These are phyloP conservation scores for Fusarium sororula DNA, from an alignment of 2,329 filamentous ascomycete species.

Conservation along the genomic window DNA sequence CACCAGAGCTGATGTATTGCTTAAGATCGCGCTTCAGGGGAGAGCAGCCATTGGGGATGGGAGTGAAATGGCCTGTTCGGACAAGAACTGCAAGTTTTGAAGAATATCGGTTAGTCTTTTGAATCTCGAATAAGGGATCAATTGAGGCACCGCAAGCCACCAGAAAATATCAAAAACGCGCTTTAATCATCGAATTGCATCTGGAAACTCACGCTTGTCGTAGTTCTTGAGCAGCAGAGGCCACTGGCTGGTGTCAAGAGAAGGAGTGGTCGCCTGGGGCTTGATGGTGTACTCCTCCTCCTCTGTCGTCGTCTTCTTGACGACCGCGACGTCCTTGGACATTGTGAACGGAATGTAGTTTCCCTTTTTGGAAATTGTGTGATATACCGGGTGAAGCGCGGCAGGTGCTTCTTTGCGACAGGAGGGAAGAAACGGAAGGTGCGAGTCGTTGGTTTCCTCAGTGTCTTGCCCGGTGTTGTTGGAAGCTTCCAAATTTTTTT, in stretches of 20 bases:
- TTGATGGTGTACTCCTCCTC: slow-evolving; percentile 89
- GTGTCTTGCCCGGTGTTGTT: slow-evolving; percentile 45
- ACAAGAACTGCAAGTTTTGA: slow-evolving; percentile 73
- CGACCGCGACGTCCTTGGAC: slow-evolving; percentile 58
- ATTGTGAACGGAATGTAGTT: slow-evolving; percentile 43
- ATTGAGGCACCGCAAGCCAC: slow-evolving; percentile 1
- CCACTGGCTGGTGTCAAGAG: slow-evolving; percentile 88
- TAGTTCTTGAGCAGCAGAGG: slow-evolving; percentile 96
- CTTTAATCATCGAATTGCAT: not conserved
- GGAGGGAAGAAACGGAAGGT: slow-evolving; percentile 41
- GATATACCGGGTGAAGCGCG: slow-evolving; percentile 44
- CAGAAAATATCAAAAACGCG: not conserved
- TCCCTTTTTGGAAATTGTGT: slow-evolving; percentile 25
- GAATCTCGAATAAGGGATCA: not conserved
- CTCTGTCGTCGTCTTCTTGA: slow-evolving; percentile 50
- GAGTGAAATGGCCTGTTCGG: slow-evolving; percentile 95
- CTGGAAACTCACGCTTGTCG: slow-evolving; percentile 75
- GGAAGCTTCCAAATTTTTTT: slow-evolving; percentile 49
- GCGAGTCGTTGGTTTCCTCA: slow-evolving; percentile 44
- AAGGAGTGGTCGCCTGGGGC: slow-evolving; percentile 82
- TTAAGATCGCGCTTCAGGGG: slow-evolving; percentile 95
- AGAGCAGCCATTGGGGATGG: slow-evolving; percentile 91
- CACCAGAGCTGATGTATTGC: slow-evolving; percentile 95
- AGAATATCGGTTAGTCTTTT: slow-evolving; percentile 27
- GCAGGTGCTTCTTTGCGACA: slow-evolving; percentile 38